phyloP scores from a whole-genome alignment of 305 asterid species.

The Fraxinus greggii region DNA sequence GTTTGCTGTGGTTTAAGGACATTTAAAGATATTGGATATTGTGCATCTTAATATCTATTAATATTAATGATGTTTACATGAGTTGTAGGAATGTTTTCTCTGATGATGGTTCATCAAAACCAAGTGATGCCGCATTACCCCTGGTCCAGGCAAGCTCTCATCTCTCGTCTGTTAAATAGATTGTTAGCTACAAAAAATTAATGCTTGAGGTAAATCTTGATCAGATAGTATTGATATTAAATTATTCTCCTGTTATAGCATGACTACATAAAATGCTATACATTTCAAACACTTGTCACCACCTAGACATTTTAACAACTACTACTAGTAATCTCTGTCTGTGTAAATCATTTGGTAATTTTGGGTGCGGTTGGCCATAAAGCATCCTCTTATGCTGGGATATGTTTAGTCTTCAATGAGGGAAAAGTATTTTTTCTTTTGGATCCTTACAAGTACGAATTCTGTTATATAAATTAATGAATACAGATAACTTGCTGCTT shows the following conservation, averaged over 20 bases:
- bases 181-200: not conserved
- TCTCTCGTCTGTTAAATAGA: not conserved
- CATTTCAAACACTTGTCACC: not conserved
- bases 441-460: not conserved
- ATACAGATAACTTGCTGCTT: not conserved
- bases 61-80: conserved; percentile 17
- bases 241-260: not conserved
- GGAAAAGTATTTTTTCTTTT: not conserved
- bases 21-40: not conserved
- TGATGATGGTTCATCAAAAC: conserved; percentile 57
- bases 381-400: not conserved
- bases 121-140: conserved; percentile 52
- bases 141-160: conserved; percentile 62
- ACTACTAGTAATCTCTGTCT: not conserved
- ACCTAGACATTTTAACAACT: not conserved
- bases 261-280: not conserved
- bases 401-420: not conserved
- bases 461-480: not conserved
- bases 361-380: not conserved
- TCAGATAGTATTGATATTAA: not conserved
- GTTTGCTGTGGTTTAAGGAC: not conserved
- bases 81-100: conserved; percentile 63
- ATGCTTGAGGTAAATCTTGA: not conserved
- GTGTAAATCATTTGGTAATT: not conserved
- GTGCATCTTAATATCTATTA: conserved; percentile 18